Evolutionary conservation across 306 rosid species (phyloP).

Genomic region (Cicer yamashitae): DNA sequence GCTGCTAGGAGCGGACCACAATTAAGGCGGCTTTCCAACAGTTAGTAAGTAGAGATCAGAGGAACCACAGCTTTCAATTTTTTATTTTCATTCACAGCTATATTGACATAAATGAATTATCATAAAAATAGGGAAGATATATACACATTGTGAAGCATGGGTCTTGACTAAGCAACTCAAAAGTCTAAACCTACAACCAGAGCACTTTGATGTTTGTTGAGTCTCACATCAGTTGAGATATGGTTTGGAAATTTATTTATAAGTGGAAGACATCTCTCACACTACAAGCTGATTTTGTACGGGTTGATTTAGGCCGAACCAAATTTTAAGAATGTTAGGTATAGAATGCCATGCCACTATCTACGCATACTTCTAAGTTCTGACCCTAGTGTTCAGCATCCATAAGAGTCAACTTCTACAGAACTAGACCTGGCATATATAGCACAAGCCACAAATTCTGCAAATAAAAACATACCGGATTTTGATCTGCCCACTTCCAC

Average conservation of each 20-base stretch:
- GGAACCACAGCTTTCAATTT: constrained; percentile 6
- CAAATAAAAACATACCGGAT: constrained; percentile 66
- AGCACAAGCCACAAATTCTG: constrained; percentile 15
- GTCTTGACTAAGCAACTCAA: constrained; percentile 15
- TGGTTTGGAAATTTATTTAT: too few relatives aligned
- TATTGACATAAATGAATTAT: constrained; percentile 4
- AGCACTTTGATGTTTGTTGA: neutral
- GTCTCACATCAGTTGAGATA: too few relatives aligned
- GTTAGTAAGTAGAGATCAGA: neutral
- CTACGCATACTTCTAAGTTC: constrained; percentile 3
- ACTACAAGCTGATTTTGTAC: too few relatives aligned
- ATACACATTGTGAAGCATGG: neutral
- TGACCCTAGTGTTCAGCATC: constrained; percentile 34
- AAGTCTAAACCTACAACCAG: constrained; percentile 18
- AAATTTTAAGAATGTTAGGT: neutral
- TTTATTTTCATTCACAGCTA: neutral
- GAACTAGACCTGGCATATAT: constrained; percentile 13
- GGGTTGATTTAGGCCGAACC: too few relatives aligned
- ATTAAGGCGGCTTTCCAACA: neutral
- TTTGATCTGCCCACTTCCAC: constrained; percentile 99
- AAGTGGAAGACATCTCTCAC: too few relatives aligned
- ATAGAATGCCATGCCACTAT: constrained; percentile 28
- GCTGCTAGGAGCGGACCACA: neutral
- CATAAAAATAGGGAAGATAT: constrained; percentile 21
- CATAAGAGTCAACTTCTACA: constrained; percentile 17